A percentile compares a stretch with the other conserved stretches of the same genome.
Conservation (phyloP, 139 green algal genomes). For the Tetradesmus lagerheimii region DNA sequence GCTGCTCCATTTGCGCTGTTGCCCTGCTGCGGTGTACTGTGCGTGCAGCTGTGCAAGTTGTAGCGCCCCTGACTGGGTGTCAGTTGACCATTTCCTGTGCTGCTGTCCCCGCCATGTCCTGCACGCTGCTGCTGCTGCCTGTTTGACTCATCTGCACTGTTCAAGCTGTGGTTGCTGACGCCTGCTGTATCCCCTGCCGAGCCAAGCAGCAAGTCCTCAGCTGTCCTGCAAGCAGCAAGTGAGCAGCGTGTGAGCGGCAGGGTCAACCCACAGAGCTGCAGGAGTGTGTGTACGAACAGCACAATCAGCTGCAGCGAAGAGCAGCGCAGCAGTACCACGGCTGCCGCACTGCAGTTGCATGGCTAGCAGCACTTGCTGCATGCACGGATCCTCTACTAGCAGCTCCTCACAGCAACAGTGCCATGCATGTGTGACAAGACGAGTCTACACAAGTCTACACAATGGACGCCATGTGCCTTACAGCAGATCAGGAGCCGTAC, state of each 20-base stretch:
- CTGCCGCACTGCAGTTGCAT: no score
- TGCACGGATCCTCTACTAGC: no score
- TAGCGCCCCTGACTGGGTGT: background rate
- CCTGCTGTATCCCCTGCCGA: background rate
- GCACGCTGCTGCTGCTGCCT: background rate
- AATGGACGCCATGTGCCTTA: no score
- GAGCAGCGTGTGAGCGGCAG: background rate
- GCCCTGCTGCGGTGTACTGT: background rate
- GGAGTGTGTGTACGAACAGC: background rate
- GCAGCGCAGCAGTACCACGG: no score
- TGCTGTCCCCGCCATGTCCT: background rate
- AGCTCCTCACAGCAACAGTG: no score
- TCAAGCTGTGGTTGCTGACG: background rate
- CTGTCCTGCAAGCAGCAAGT: background rate
- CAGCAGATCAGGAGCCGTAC: no score
- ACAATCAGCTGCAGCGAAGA: background rate
- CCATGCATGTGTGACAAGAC: no score
- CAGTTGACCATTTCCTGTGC: background rate
- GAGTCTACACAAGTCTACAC: no score
- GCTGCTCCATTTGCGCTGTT: background rate
- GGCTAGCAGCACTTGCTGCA: no score
- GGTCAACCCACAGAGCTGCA: background rate
- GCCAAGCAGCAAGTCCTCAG: background rate
- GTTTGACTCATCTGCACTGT: background rate
- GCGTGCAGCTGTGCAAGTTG: slow-evolving; percentile 7